Evolutionary conservation across 164 flowering plant species (phyloP), one percentile per base, ranked within the genome.

Genomic region (Dillenia turbinata): DNA sequence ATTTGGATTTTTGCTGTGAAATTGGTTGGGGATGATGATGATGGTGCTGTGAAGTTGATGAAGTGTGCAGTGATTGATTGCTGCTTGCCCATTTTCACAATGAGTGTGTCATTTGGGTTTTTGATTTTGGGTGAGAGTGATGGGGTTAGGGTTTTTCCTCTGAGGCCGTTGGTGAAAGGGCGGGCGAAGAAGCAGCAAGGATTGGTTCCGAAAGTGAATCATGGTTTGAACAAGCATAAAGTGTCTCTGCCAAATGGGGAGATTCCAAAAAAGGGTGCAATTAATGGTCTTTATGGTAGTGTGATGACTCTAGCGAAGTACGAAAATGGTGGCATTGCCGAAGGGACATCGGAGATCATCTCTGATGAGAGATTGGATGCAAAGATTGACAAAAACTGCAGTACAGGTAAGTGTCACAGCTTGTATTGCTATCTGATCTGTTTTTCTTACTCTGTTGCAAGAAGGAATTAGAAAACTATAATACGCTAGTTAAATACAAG

Each of bases 31-130:
- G 61, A 52, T 44, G 81, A 57, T 45, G 85, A 53, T 43, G 81
- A 53, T 52, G 71, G 57, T 55, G 60, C 48, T 57, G 67, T 92
- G 67, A 80, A 70, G 69, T 69, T 92, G 83, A 83, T 85, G 76
- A 89, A 81, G 74, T 83, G 91, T 75, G 93, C 86, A 16, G 87
- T 84, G 73, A 75, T 92, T 44, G 88, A 85, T 46, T 87, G 96
- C 65, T 60, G 56, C 13, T 15, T 59, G 50, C 92, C 88, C 24
- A 79, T 90, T 49, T 86, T 75, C 71, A 64, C 81, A 5, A 57
- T 88, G 22, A 64, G 65, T 61, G 66, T 88, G 63, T 81, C 80
- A 0, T 71, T 56, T 68, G 90, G 84, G 71, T 73, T 69, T 60
- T 75, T 92, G 78, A 43, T 92, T 56, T 67, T 92, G 68, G 98